Conservation (phyloP, 2,329 filamentous ascomycete genomes). For the Penicillium sp. region DNA sequence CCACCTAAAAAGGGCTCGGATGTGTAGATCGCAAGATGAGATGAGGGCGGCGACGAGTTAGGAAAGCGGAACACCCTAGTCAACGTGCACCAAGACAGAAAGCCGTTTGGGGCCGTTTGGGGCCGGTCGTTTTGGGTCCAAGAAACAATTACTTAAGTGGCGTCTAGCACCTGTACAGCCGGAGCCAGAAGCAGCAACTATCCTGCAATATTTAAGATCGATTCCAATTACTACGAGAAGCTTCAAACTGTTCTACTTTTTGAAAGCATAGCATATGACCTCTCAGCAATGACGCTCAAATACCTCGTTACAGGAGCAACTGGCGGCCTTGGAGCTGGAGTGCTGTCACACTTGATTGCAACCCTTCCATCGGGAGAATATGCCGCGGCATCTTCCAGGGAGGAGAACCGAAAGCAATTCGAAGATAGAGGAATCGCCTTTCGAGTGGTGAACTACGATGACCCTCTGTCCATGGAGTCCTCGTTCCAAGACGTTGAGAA, state of each 20-base stretch:
- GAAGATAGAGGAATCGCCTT: constrained; percentile 51
- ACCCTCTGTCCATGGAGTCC: constrained; percentile 46
- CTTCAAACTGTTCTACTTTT: neutral
- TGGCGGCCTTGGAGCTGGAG: constrained; percentile 38
- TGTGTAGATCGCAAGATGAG: neutral
- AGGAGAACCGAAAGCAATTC: constrained; percentile 43
- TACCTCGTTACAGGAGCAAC: constrained; percentile 44
- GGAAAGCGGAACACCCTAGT: neutral
- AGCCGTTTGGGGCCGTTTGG: no score
- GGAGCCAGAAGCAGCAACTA: neutral
- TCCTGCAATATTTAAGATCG: neutral
- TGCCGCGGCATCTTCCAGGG: constrained; percentile 52
- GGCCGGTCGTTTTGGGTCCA: neutral
- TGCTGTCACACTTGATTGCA: constrained; percentile 35
- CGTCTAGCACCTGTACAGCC: neutral
- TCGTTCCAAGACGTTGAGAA: constrained; percentile 56
- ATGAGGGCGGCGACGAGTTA: neutral
- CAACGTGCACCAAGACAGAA: neutral
- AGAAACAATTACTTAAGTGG: neutral
- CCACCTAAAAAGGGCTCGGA: neutral
- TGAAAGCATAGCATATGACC: neutral
- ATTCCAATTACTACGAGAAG: neutral
- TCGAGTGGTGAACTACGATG: constrained; percentile 56
- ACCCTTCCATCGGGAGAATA: constrained; percentile 47
- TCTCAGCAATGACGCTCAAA: constrained; percentile 32